Conservation (phyloP, 1,139 yeast species). For the Pneumocystis oryctolagi region DNA sequence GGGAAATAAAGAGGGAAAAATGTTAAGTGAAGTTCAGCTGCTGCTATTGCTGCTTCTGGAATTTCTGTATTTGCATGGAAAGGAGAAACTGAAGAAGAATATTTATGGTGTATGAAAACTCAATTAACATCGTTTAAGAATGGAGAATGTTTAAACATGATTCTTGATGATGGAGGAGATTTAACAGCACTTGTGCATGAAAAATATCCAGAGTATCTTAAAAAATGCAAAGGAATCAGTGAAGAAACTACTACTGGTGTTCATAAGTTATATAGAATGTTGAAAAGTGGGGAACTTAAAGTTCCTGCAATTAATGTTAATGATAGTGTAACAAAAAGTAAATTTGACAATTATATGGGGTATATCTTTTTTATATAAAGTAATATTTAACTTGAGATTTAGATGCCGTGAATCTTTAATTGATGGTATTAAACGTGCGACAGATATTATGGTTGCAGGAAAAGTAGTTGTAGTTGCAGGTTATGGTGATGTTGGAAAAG, state of each 20-base stretch:
- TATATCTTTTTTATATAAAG: constrained; percentile 90
- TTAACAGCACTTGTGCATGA: constrained; percentile 94
- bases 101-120: constrained; percentile 98
- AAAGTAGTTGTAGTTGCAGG: constrained; percentile 99
- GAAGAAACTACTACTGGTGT: constrained; percentile 99
- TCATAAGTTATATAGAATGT: constrained; percentile 95
- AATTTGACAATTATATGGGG: constrained; percentile 98
- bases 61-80: constrained; percentile 99
- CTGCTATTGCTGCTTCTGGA: constrained; percentile 99
- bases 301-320: constrained; percentile 99
- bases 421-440: constrained; percentile 53
- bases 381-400: constrained; percentile 52
- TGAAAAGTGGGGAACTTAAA: constrained; percentile 77
- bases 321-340: constrained; percentile 98
- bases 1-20: neutral
- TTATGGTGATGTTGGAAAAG: constrained; percentile 99
- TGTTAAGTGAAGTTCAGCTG: constrained; percentile 36
- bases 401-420: neutral
- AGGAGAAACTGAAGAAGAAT: constrained; percentile 99
- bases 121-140: constrained; percentile 98
- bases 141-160: constrained; percentile 87
- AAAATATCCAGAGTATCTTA: constrained; percentile 95
- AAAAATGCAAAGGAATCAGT: constrained; percentile 87
- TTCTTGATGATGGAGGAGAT: constrained; percentile 99
- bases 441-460: constrained; percentile 99